Percentiles rank a stretch among this genome's conserved stretches.
These are phyloP conservation scores for Hericium erinaceus DNA, from an alignment of 768 basidiomycete species.

Conservation along the genomic window DNA sequence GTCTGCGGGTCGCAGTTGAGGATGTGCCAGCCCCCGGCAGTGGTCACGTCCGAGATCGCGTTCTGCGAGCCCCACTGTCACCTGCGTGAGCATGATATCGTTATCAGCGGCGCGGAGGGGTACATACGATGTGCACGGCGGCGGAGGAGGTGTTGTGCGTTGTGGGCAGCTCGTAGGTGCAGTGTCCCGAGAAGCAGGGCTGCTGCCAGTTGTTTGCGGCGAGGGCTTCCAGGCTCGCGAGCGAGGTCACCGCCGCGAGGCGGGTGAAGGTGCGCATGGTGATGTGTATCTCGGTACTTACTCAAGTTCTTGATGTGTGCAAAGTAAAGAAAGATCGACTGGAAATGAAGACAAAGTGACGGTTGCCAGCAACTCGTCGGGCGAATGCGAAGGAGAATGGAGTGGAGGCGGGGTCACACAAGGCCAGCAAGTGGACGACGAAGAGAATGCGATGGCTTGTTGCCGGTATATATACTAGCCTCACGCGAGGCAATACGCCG, in stretches of 20 bases:
- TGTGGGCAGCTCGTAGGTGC: background rate
- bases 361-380: too few relatives aligned
- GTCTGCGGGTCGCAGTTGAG: constrained; percentile 8
- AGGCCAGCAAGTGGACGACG: too few relatives aligned
- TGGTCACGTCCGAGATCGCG: constrained; percentile 14
- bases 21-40: constrained; percentile 16
- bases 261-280: background rate
- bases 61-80: background rate
- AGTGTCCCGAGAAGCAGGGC: background rate
- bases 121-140: background rate
- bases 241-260: background rate
- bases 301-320: too few relatives aligned
- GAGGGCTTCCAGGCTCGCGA: background rate
- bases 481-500: too few relatives aligned
- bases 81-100: background rate
- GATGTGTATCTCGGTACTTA: too few relatives aligned
- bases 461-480: too few relatives aligned
- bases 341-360: too few relatives aligned
- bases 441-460: too few relatives aligned
- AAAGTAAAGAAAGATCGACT: too few relatives aligned
- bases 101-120: background rate
- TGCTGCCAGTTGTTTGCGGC: constrained; percentile 1
- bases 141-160: background rate
- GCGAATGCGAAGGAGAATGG: too few relatives aligned
- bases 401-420: too few relatives aligned